Percentiles rank a stretch among this genome's conserved stretches.
Conservation (phyloP, 140 eudicot species). For the Ambrosia hybrid region DNA sequence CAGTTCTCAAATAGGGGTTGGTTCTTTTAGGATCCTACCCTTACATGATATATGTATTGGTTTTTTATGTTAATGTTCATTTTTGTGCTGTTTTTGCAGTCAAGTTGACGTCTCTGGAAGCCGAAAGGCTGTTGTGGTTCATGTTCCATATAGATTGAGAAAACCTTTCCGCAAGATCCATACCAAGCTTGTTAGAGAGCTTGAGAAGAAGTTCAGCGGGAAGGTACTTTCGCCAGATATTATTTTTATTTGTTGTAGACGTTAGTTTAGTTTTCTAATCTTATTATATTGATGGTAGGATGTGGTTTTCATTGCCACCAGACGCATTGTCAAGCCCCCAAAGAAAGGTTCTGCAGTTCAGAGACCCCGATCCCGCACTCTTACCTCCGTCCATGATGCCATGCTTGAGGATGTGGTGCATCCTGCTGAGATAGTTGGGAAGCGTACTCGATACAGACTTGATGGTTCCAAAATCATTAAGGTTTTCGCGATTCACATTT, state of each 20-base stretch:
- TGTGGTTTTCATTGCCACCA: constrained; percentile 56
- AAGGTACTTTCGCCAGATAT: too few species aligned
- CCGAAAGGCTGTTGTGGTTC: constrained; percentile 50
- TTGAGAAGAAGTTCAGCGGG: constrained; percentile 72
- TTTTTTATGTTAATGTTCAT: not conserved
- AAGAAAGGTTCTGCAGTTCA: constrained; percentile 58
- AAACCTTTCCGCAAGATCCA: constrained; percentile 67
- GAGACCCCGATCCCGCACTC: constrained; percentile 53
- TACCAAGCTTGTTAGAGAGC: constrained; percentile 46
- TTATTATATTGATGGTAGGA: constrained; percentile 27
- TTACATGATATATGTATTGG: too few species aligned
- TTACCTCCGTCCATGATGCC: constrained; percentile 54
- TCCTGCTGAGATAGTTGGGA: constrained; percentile 57
- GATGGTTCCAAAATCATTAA: constrained; percentile 55
- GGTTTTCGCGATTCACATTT: constrained; percentile 18
- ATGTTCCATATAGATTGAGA: constrained; percentile 61
- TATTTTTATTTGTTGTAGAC: too few species aligned
- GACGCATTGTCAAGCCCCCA: too few species aligned
- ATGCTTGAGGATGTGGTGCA: constrained; percentile 54
- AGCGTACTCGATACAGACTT: constrained; percentile 45
- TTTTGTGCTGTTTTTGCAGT: constrained; percentile 28
- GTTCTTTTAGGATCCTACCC: too few species aligned
- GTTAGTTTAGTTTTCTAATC: not conserved
- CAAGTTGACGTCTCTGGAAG: constrained; percentile 53
- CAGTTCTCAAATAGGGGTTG: too few species aligned